Evolutionary conservation across 345 rosid genomes (phyloP).

Genomic region (Ceriops zippeliana): DNA sequence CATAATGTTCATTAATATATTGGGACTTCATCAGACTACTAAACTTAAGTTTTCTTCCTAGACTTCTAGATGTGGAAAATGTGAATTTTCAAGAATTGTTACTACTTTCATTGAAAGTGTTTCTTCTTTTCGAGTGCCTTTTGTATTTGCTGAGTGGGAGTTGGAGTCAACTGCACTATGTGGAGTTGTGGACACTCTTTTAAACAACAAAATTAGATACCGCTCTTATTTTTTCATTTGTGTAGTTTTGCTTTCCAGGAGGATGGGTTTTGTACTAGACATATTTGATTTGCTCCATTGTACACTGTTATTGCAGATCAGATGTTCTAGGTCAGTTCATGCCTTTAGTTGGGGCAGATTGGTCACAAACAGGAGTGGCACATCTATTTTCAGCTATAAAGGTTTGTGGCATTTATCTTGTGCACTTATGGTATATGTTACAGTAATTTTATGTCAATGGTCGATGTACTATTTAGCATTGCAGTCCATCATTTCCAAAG

Average conservation of each 20-base stretch:
- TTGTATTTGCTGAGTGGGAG: neutral
- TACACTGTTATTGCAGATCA: conserved; percentile 52
- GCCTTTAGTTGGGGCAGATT: conserved; percentile 94
- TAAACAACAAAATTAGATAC: neutral
- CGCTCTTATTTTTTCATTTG: conserved; percentile 6
- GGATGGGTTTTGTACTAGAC: conserved; percentile 8
- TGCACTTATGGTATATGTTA: neutral
- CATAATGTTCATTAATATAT: too few relatives aligned
- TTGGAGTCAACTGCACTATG: conserved; percentile 13
- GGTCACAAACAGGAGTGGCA: conserved; percentile 95
- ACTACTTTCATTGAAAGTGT: neutral
- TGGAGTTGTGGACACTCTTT: neutral
- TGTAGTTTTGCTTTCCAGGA: neutral
- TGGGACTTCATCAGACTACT: neutral
- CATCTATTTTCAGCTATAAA: conserved; percentile 86
- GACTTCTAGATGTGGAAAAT: conserved; percentile 7
- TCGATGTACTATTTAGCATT: neutral
- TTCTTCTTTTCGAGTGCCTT: conserved; percentile 4
- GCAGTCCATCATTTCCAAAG: neutral
- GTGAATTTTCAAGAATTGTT: neutral
- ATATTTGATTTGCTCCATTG: conserved; percentile 16
- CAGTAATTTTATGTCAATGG: neutral
- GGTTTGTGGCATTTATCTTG: conserved; percentile 45
- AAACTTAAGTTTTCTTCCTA: neutral
- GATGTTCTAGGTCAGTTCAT: conserved; percentile 98